Conservation (phyloP, 1,139 yeast genomes). For the Lodderomyces metapsilosis region DNA sequence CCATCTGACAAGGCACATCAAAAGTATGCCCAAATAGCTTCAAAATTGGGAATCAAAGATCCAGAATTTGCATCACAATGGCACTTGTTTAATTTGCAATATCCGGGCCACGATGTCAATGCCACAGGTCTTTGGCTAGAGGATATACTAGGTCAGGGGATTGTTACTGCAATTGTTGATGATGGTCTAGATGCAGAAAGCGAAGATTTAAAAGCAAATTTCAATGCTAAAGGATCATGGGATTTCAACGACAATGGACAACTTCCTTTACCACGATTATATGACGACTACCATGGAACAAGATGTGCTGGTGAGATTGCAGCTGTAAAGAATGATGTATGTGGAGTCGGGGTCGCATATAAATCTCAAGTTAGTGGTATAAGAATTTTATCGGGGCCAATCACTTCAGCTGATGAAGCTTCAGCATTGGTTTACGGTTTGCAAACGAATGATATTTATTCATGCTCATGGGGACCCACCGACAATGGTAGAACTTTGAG, state of each 20-base stretch:
- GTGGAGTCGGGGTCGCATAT: slow-evolving; percentile 95
- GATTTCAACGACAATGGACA: slow-evolving; percentile 80
- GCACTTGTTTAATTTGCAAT: slow-evolving; percentile 76
- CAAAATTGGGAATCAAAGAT: slow-evolving; percentile 67
- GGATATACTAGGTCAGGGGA: slow-evolving; percentile 77
- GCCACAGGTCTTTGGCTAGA: slow-evolving; percentile 84
- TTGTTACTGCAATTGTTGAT: slow-evolving; percentile 86
- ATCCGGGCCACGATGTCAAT: slow-evolving; percentile 83
- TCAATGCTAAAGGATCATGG: slow-evolving; percentile 78
- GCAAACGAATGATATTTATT: slow-evolving; percentile 84
- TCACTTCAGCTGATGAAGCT: slow-evolving; percentile 89
- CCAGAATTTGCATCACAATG: slow-evolving; percentile 84
- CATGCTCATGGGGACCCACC: slow-evolving; percentile 99
- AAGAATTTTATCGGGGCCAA: slow-evolving; percentile 77
- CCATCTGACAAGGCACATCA: slow-evolving; percentile 9
- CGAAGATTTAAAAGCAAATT: slow-evolving; percentile 69
- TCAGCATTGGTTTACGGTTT: slow-evolving; percentile 77
- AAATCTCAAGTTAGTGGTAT: slow-evolving; percentile 86
- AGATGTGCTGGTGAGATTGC: slow-evolving; percentile 99
- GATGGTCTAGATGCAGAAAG: slow-evolving; percentile 89
- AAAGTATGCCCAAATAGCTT: slow-evolving; percentile 34
- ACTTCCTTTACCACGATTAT: slow-evolving; percentile 75
- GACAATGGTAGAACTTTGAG: slow-evolving; percentile 89
- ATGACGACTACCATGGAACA: slow-evolving; percentile 94
- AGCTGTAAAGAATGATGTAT: slow-evolving; percentile 78